Conservation (phyloP, 2,329 filamentous ascomycete genomes). For the Aspergillus glaucus region DNA sequence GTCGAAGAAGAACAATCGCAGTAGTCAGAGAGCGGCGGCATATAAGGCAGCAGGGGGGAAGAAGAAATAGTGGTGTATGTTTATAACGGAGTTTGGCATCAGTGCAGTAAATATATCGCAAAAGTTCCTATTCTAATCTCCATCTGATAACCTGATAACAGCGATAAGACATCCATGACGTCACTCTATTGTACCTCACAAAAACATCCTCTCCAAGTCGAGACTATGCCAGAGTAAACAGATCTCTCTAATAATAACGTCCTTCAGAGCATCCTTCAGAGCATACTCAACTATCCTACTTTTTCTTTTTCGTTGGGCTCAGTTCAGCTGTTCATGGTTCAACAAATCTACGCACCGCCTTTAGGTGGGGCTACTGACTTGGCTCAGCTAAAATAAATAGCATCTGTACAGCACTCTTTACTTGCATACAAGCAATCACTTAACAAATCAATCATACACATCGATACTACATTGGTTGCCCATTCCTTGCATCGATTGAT, state of each 20-base stretch:
- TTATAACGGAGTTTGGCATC: neutral
- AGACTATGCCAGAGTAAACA: too few relatives aligned
- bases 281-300: neutral
- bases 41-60: constrained; percentile 35
- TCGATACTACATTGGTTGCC: too few relatives aligned
- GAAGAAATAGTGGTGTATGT: constrained; percentile 8
- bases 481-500: too few relatives aligned
- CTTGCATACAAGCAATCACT: neutral
- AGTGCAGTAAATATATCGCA: too few relatives aligned
- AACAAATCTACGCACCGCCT: neutral
- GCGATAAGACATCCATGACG: neutral
- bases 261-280: neutral
- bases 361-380: neutral
- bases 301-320: neutral
- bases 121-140: too few relatives aligned
- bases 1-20: constrained; percentile 37
- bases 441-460: too few relatives aligned
- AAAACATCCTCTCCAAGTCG: neutral
- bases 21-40: constrained; percentile 37
- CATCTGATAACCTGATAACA: neutral
- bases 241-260: too few relatives aligned
- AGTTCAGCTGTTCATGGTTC: neutral
- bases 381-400: neutral
- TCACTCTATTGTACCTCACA: neutral
- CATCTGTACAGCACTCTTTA: neutral